A percentile compares a stretch with the other conserved stretches of the same genome.
Conservation (phyloP, 768 basidiomycete species). For the Rhodocollybia butyracea region DNA sequence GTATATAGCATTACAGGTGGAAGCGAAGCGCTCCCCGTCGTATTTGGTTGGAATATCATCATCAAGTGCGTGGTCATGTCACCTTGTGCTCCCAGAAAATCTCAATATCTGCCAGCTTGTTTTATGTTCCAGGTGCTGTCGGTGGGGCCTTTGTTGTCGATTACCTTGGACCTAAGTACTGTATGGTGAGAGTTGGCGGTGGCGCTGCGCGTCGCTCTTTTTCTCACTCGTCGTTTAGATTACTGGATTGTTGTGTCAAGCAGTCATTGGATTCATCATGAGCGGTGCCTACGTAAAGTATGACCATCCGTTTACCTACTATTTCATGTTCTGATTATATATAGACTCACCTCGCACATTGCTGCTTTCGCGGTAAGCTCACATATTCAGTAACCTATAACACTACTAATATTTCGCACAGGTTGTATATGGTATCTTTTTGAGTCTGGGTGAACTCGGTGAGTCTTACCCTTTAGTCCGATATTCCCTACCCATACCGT, state of each 20-base stretch:
- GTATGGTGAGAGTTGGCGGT: constrained; percentile 54
- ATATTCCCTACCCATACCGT: not conserved
- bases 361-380: constrained; percentile 68
- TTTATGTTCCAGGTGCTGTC: constrained; percentile 70
- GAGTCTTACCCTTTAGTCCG: constrained; percentile 9
- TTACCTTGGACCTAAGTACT: constrained; percentile 69
- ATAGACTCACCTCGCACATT: constrained; percentile 57
- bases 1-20: constrained; percentile 54
- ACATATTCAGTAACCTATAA: too few species aligned
- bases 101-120: constrained; percentile 36
- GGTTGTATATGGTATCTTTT: constrained; percentile 89
- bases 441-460: constrained; percentile 87
- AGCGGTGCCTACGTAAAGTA: constrained; percentile 69
- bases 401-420: constrained; percentile 19
- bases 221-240: constrained; percentile 40
- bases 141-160: constrained; percentile 76
- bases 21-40: constrained; percentile 45
- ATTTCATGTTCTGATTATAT: not conserved
- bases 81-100: constrained; percentile 40
- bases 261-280: constrained; percentile 85
- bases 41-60: constrained; percentile 84
- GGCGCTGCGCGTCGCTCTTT: not conserved
- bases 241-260: constrained; percentile 61
- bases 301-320: not conserved
- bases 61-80: constrained; percentile 56